Evolutionary conservation across 805 yeast species (phyloP), one percentile per base, ranked within the genome.

Genomic region (Wickerhamomyces chaumierensis): DNA sequence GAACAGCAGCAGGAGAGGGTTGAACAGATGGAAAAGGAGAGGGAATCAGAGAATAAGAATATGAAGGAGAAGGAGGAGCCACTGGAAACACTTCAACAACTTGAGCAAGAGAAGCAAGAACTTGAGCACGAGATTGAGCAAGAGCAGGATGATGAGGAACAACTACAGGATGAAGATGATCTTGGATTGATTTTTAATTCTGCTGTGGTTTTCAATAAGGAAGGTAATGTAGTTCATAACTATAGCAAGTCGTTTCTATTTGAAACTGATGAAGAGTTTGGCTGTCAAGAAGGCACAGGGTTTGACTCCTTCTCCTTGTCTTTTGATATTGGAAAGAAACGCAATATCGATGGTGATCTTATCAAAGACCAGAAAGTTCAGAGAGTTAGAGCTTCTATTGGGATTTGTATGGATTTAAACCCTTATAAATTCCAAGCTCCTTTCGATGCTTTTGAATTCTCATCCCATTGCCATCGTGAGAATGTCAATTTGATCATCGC

Each of bases 391-490:
- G 62, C 81, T 2, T 68, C 78, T 27, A 65, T 88, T 39, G 97
- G 96, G 0, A 86, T 88, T 5, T 88, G 97, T 55, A 88, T 88
- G 96, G 97, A 88, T 60, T 57, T 88, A 44, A 87, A 84, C 55
- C 95, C 96, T 0, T 81, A 83, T 56, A 68, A 82, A 53, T 88
- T 88, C 56, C 65, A 72, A 45, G 86, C 95, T 2, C 87, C 94
- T 1, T 87, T 85, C 58, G 64, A 69, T 29, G 67, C 64, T 19
- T 85, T 71, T 53, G 96, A 88, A 56, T 84, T 82, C 57, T 69
- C 88, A 0, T 55, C 58, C 21, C 65, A 66, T 38, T 75, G 82
- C 42, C 52, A 62, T 17, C 48, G 57, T 0, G 66, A 75, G 34
- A 50, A 63, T 11, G 72, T 74, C 0, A 66, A 72, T 27, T 58